These are phyloP conservation scores for Trametes sp. DNA, from an alignment of 1,284 basidiomycete genomes.

Conservation along the genomic window DNA sequence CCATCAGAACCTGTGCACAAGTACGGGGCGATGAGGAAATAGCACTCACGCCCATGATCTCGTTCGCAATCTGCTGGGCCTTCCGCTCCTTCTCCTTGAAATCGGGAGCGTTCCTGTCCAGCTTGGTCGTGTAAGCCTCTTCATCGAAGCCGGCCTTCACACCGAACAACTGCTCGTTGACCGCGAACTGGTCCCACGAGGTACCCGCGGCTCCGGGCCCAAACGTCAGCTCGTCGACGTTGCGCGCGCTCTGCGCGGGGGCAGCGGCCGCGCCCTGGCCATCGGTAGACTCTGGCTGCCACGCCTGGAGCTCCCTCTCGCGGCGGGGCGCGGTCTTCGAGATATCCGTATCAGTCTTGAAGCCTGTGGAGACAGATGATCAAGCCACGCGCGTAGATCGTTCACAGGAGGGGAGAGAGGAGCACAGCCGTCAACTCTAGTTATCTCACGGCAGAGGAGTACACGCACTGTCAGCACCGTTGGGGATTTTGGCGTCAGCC, in stretches of 20 bases:
- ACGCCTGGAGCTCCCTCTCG: conserved; percentile 87
- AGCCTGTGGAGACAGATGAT: conserved; percentile 57
- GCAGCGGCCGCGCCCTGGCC: conserved; percentile 27
- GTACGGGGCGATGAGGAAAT: conserved; percentile 1
- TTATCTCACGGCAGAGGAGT: conserved; percentile 15
- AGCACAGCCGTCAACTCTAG: conserved; percentile 28
- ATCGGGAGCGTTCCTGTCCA: conserved; percentile 86
- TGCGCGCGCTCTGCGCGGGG: conserved; percentile 38
- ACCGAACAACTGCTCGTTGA: conserved; percentile 93
- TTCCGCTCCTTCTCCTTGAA: conserved; percentile 90
- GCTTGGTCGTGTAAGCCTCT: conserved; percentile 93
- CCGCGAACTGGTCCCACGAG: conserved; percentile 96
- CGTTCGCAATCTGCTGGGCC: conserved; percentile 89
- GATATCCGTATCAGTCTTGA: conserved; percentile 92
- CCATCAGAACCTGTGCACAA: conserved; percentile 1
- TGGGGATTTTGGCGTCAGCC: conserved; percentile 68
- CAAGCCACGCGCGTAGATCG: conserved; percentile 6
- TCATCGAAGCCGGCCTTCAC: conserved; percentile 94
- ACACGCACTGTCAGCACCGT: conserved; percentile 68
- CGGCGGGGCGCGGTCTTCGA: conserved; percentile 60
- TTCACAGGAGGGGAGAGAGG: conserved; percentile 1
- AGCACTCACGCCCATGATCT: conserved; percentile 82
- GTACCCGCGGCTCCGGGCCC: conserved; percentile 55
- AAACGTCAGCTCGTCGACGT: conserved; percentile 80
- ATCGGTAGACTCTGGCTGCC: conserved; percentile 56